phyloP scores from a whole-genome alignment of 2,329 filamentous ascomycete species.

The Furcasterigmium furcatum region DNA sequence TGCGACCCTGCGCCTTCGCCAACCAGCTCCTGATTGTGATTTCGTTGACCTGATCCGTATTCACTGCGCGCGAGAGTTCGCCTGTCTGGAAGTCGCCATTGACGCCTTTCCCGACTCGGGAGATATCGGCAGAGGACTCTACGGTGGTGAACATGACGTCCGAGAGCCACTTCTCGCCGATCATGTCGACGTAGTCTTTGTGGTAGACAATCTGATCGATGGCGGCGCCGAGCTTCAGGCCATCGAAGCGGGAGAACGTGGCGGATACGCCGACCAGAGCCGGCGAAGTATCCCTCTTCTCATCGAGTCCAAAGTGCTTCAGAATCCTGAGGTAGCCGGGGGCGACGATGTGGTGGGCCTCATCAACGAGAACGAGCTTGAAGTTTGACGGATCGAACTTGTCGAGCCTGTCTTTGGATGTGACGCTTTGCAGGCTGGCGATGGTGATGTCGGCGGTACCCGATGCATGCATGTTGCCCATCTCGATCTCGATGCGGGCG shows the following conservation, averaged over 20 bases:
- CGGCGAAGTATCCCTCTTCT: slow-evolving; percentile 41
- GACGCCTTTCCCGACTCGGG: slow-evolving; percentile 57
- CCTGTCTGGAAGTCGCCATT: slow-evolving; percentile 77
- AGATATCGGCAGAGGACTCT: slow-evolving; percentile 75
- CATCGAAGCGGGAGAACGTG: slow-evolving; percentile 74
- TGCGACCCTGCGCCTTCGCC: slow-evolving; percentile 67
- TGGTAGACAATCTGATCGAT: slow-evolving; percentile 98
- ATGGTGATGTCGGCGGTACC: slow-evolving; percentile 89
- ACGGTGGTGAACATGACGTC: slow-evolving; percentile 95
- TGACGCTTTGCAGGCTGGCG: slow-evolving; percentile 84
- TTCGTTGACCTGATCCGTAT: slow-evolving; percentile 77
- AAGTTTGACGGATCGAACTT: slow-evolving; percentile 80
- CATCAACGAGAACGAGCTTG: slow-evolving; percentile 91
- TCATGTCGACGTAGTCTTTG: slow-evolving; percentile 66
- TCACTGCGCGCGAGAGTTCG: slow-evolving; percentile 79
- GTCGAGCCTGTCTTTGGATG: slow-evolving; percentile 68
- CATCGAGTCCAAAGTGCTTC: slow-evolving; percentile 69
- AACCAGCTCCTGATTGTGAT: slow-evolving; percentile 86
- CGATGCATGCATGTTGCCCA: slow-evolving; percentile 74
- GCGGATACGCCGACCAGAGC: slow-evolving; percentile 88
- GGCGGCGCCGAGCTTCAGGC: slow-evolving; percentile 73
- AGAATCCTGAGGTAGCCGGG: slow-evolving; percentile 72
- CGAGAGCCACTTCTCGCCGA: slow-evolving; percentile 87
- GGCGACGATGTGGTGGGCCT: slow-evolving; percentile 95
- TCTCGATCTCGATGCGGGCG: slow-evolving; percentile 84